Conservation (phyloP, 768 basidiomycete species). For the Boletus bicolor region DNA sequence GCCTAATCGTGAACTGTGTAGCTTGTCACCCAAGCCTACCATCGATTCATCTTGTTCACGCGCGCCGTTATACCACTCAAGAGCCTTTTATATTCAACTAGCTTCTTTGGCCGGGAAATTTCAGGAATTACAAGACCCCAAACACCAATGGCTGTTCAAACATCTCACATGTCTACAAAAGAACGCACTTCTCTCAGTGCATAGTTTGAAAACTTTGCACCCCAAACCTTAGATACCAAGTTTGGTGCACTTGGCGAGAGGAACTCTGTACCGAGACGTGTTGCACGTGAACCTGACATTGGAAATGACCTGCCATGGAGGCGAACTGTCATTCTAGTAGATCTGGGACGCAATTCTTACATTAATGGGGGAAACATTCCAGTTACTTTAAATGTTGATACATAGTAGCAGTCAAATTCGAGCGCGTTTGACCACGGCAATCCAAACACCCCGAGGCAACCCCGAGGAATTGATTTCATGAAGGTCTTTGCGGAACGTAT, state of each 20-base stretch:
- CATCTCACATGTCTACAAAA: background rate
- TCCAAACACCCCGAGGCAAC: background rate
- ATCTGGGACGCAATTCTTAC: background rate
- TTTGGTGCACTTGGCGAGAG: background rate
- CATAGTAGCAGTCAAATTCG: background rate
- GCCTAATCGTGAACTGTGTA: background rate
- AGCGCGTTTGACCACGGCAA: background rate
- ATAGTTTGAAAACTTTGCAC: background rate
- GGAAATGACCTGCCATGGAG: slow-evolving; percentile 17
- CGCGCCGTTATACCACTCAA: background rate
- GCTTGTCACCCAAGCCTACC: background rate
- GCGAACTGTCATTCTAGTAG: slow-evolving; percentile 4
- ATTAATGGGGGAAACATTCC: background rate
- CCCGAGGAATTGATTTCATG: background rate
- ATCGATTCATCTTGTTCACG: background rate
- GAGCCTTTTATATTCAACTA: background rate
- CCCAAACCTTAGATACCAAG: background rate
- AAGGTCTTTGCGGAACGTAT: background rate
- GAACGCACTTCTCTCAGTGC: background rate
- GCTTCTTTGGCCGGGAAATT: background rate
- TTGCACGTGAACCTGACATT: slow-evolving; percentile 16
- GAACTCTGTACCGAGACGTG: slow-evolving; percentile 3
- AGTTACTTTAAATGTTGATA: background rate
- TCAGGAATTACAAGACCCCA: background rate
- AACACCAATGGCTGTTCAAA: background rate